Conservation (phyloP, 106 monocot genomes). For the Agapanthus africanus region DNA sequence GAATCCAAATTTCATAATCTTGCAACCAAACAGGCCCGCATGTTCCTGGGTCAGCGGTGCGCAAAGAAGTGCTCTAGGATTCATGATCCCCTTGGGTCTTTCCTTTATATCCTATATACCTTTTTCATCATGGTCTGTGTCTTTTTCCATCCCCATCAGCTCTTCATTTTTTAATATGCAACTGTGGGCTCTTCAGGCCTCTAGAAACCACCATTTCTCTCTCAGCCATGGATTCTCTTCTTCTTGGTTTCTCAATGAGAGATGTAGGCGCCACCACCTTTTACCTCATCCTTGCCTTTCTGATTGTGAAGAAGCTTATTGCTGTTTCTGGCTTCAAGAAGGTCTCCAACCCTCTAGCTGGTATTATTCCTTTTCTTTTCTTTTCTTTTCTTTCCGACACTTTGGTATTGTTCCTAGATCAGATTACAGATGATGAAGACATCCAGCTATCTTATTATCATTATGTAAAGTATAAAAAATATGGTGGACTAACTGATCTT, state of each 20-base stretch:
- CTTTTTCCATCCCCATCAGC: not conserved
- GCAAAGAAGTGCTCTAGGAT: too few relatives aligned
- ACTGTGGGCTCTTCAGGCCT: not conserved
- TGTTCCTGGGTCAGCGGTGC: too few relatives aligned
- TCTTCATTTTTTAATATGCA: not conserved
- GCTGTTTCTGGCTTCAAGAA: not conserved
- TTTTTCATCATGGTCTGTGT: not conserved
- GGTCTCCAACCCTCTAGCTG: conserved; percentile 4
- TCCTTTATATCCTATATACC: too few relatives aligned
- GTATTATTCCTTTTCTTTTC: not conserved
- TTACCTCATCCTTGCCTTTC: conserved; percentile 2
- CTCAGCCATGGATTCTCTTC: not conserved
- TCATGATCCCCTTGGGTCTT: too few relatives aligned
- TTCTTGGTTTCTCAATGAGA: conserved; percentile 5
- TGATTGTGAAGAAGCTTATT: not conserved
- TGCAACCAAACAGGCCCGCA: too few relatives aligned
- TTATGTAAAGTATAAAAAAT: too few relatives aligned
- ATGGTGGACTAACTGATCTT: too few relatives aligned
- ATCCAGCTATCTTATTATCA: too few relatives aligned
- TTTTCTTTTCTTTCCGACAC: too few relatives aligned
- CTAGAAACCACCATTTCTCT: not conserved
- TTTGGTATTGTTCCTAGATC: too few relatives aligned
- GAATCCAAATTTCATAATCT: too few relatives aligned
- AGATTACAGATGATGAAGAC: too few relatives aligned
- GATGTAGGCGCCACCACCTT: conserved; percentile 10